Conservation (phyloP, 2,329 filamentous ascomycete species). For the Grosmannia penicillata region DNA sequence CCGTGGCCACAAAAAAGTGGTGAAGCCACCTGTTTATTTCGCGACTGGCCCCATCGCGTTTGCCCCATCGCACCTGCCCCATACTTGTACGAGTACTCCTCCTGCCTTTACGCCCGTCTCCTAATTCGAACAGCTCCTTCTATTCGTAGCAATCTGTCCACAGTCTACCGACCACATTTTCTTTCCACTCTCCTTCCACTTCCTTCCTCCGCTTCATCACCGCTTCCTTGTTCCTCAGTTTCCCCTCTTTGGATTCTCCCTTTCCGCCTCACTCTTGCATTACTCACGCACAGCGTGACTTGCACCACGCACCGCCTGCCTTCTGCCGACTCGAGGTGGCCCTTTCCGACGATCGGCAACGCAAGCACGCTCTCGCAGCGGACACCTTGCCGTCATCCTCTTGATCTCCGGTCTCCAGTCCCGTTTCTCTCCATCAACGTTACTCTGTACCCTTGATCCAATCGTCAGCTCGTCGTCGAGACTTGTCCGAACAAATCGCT, state of each 20-base stretch:
- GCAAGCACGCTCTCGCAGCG: no score
- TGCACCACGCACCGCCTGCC: no score
- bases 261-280: no score
- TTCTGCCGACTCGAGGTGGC: no score
- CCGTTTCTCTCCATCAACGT: background rate
- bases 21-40: constrained; percentile 14
- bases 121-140: constrained; percentile 5
- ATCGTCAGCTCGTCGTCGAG: no score
- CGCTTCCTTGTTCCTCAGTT: background rate
- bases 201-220: background rate
- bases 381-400: background rate
- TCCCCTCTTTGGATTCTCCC: background rate
- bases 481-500: no score
- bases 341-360: no score
- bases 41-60: constrained; percentile 2
- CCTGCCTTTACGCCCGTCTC: no score
- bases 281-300: no score
- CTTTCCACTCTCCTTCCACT: background rate
- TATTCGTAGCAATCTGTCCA: constrained; percentile 1
- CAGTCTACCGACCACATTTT: background rate
- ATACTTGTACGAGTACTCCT: background rate
- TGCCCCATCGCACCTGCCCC: constrained; percentile 2
- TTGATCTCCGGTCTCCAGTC: background rate
- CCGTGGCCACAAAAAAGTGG: constrained; percentile 5
- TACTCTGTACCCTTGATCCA: no score